These are phyloP conservation scores for Benincasa hispida DNA, from an alignment of 306 rosid genomes.

Conservation along the genomic window DNA sequence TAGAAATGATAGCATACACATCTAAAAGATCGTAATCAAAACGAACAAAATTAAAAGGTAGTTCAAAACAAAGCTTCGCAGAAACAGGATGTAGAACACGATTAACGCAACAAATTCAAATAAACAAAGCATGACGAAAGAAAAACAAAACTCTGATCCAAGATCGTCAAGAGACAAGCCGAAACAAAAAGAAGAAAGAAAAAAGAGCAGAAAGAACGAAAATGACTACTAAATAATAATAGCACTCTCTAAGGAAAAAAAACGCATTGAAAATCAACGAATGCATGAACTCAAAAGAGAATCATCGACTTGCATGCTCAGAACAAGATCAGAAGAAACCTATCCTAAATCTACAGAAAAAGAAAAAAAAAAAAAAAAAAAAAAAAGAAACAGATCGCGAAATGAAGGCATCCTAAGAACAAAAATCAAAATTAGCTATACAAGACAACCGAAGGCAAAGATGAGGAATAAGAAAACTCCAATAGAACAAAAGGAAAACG, in stretches of 20 bases:
- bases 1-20: neutral
- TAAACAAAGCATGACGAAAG: neutral
- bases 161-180: neutral
- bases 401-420: neutral
- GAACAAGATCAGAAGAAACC: neutral
- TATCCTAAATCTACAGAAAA: neutral
- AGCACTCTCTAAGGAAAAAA: neutral
- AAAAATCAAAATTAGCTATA: neutral
- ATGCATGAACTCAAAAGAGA: neutral
- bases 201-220: neutral
- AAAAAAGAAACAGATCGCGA: too few species aligned
- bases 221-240: neutral
- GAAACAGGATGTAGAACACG: neutral
- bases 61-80: neutral
- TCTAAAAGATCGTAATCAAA: neutral
- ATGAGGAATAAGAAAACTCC: neutral
- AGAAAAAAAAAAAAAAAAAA: too few species aligned
- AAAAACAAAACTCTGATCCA: neutral
- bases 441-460: neutral
- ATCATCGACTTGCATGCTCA: neutral
- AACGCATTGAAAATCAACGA: neutral
- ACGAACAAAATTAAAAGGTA: neutral
- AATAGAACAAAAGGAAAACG: neutral
- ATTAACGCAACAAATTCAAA: too few species aligned
- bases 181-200: neutral